phyloP scores from a whole-genome alignment of 2,329 filamentous ascomycete genomes.

The Xenoacremonium recifei region DNA sequence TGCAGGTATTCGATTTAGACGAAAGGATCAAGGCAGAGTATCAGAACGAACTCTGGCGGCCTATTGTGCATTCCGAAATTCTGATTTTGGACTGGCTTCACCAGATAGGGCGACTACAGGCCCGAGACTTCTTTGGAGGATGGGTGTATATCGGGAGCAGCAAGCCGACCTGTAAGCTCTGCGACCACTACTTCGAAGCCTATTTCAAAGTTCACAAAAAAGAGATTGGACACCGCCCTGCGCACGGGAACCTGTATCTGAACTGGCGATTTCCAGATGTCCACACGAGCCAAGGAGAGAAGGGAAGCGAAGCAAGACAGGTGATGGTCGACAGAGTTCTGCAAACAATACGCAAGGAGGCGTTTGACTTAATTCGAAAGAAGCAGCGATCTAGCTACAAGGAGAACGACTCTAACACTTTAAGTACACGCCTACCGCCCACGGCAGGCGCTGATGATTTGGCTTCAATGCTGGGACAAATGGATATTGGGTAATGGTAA shows the following conservation, averaged over 20 bases:
- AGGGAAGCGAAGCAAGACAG: not conserved
- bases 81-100: conserved; percentile 25
- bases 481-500: conserved; percentile 4
- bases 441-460: conserved; percentile 1
- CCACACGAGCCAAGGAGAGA: not conserved
- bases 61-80: conserved; percentile 32
- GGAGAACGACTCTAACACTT: conserved; percentile 11
- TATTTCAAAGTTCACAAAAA: conserved; percentile 9
- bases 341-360: conserved; percentile 7
- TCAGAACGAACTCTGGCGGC: conserved; percentile 11
- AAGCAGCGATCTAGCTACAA: conserved; percentile 8
- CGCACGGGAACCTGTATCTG: conserved; percentile 32
- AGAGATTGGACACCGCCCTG: conserved; percentile 20
- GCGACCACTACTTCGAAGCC: conserved; percentile 26
- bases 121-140: conserved; percentile 24
- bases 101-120: conserved; percentile 8
- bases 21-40: conserved; percentile 9
- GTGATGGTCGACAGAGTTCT: conserved; percentile 8
- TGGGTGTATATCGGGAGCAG: conserved; percentile 33
- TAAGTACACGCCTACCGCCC: conserved; percentile 1
- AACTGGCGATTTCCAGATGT: conserved; percentile 33
- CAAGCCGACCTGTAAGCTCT: conserved; percentile 36
- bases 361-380: conserved; percentile 9
- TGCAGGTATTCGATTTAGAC: conserved; percentile 17
- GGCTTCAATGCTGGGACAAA: conserved; percentile 4